Evolutionary conservation across 176 grass and related monocot species (phyloP), one percentile per base, ranked within the genome.

Genomic region (Carex myosuroides): DNA sequence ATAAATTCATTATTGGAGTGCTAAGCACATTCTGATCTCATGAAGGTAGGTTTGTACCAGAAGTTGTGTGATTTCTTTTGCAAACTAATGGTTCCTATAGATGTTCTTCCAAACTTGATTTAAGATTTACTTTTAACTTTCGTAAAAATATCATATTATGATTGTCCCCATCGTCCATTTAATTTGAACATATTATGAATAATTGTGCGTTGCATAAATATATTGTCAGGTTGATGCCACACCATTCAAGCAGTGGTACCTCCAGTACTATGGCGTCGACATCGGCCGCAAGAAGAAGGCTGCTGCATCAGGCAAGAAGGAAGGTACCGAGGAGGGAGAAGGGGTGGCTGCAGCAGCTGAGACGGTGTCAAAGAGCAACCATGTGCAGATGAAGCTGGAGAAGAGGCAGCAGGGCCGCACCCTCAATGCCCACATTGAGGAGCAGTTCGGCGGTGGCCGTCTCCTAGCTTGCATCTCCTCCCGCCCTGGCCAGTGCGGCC

Each of bases 261-360:
- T 90, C 80, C 84, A 86, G 35, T 84, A 86, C 71, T 90, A 90
- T n/a, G 88, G 84, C 6, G 80, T 86, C 33, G 88, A 90, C 20
- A 90, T 86, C 21, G 88, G 88, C 39, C 83, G 88, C 62, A 90
- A 90, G 80, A 90, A 90, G 70, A 90, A 90, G 72, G 80, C 77
- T 66, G 66, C 35, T 35, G 78, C 37, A 24, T 64, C 84, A 22
- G 58, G 64, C 62, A 90, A 90, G 71, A 90, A 90, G 71, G 88
- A 90, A 53, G 52, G 79, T 62, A 7, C 80, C 1, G 88, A 90
- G 70, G 88, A 66, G 84, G 84, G 72, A 13, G 71, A 79, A 64
- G 84, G 44, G 48, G 58, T 37, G 24, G 77, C 77, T n/a, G 24
- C 54, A n/a, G 17, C 55, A 48, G 37, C 35, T 35, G 84, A 86